phyloP scores from a whole-genome alignment of 1,139 yeast genomes.

The Yarrowia galli region DNA sequence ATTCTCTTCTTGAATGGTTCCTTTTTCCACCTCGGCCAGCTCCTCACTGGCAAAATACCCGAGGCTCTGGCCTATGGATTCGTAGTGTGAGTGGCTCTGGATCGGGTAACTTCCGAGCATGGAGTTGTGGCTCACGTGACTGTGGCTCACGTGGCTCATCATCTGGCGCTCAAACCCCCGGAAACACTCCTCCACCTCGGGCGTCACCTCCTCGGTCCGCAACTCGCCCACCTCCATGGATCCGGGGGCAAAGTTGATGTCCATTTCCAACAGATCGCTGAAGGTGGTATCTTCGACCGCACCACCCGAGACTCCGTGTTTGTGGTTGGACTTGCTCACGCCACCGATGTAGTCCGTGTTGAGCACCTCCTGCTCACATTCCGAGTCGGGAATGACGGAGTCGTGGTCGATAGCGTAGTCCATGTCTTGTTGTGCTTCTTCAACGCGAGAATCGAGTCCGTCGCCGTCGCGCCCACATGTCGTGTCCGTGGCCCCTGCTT shows the following conservation, averaged over 20 bases:
- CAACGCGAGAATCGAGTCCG: not conserved
- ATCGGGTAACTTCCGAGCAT: conserved; percentile 15
- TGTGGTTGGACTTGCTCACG: not conserved
- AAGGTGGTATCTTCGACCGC: conserved; percentile 10
- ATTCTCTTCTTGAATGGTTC: not conserved
- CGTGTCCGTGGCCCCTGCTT: conserved; percentile 7
- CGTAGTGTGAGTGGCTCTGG: conserved; percentile 13
- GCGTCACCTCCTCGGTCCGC: conserved; percentile 28
- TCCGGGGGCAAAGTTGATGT: conserved; percentile 18
- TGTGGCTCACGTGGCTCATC: conserved; percentile 23
- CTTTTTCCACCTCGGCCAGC: not conserved
- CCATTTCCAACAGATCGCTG: conserved; percentile 24
- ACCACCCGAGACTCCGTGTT: not conserved
- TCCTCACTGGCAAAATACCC: conserved; percentile 1
- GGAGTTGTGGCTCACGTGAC: conserved; percentile 6
- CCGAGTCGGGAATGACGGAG: conserved; percentile 30
- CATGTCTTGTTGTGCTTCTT: not conserved
- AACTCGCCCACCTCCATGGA: conserved; percentile 29
- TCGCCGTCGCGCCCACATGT: conserved; percentile 5
- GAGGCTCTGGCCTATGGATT: not conserved
- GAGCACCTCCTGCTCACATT: conserved; percentile 31
- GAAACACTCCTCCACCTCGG: conserved; percentile 28
- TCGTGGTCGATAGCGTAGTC: conserved; percentile 7
- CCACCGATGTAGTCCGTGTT: conserved; percentile 26
- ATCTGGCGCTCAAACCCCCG: conserved; percentile 17